Conservation (phyloP, 768 basidiomycete species). For the Phylloporus sp. region DNA sequence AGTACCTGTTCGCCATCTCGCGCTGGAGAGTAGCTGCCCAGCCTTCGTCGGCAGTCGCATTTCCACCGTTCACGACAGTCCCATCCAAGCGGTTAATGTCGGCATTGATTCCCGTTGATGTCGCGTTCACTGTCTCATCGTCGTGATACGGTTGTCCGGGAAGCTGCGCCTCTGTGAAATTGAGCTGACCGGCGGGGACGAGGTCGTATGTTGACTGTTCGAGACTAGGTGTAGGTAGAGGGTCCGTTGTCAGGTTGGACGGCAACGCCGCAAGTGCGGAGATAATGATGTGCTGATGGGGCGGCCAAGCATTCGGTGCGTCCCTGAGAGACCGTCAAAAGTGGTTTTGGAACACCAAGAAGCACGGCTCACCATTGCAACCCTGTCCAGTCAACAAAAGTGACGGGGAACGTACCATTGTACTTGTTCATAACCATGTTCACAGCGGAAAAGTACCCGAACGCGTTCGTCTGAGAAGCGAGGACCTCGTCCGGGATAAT, state of each 20-base stretch:
- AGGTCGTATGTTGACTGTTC: slow-evolving; percentile 61
- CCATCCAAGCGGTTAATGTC: slow-evolving; percentile 55
- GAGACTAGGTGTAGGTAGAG: slow-evolving; percentile 46
- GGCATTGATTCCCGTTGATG: slow-evolving; percentile 46
- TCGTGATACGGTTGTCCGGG: slow-evolving; percentile 57
- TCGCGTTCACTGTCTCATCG: slow-evolving; percentile 39
- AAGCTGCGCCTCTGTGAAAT: slow-evolving; percentile 61
- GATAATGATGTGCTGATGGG: slow-evolving; percentile 76
- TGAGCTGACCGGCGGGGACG: slow-evolving; percentile 79
- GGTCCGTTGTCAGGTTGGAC: slow-evolving; percentile 55
- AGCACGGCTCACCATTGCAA: slow-evolving; percentile 61
- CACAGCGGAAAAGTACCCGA: slow-evolving; percentile 67
- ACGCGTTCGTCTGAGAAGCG: slow-evolving; percentile 51
- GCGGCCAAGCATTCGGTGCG: slow-evolving; percentile 86
- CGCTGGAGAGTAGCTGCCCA: slow-evolving; percentile 61
- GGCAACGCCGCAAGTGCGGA: slow-evolving; percentile 74
- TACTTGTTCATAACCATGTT: slow-evolving; percentile 80
- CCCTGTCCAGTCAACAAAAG: slow-evolving; percentile 67
- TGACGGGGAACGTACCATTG: slow-evolving; percentile 81
- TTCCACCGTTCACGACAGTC: slow-evolving; percentile 66
- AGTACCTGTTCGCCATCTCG: slow-evolving; percentile 81
- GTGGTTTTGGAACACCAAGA: background rate
- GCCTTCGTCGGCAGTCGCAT: slow-evolving; percentile 52
- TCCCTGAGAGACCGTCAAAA: slow-evolving; percentile 45
- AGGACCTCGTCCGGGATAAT: slow-evolving; percentile 75